These are phyloP conservation scores for Ramularia collo-cygni DNA, from an alignment of 2,329 filamentous ascomycete species.

Conservation along the genomic window DNA sequence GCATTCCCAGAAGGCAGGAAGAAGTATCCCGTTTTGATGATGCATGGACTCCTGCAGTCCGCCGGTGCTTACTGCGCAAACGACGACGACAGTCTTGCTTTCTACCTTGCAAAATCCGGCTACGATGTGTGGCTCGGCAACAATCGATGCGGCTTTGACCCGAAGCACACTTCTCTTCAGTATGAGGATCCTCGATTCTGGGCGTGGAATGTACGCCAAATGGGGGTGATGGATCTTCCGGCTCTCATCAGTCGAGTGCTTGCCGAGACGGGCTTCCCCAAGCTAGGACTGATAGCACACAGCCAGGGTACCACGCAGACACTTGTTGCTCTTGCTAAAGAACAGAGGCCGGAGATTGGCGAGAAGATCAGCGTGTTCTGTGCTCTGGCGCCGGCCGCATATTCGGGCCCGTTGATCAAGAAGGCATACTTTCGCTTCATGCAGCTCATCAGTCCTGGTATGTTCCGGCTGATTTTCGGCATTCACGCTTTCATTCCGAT, in stretches of 20 bases:
- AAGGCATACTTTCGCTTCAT: constrained; percentile 92
- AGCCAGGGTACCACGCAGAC: constrained; percentile 89
- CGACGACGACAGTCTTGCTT: constrained; percentile 82
- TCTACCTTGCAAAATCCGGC: constrained; percentile 84
- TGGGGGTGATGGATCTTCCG: constrained; percentile 83
- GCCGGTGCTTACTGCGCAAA: constrained; percentile 84
- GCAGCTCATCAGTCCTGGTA: constrained; percentile 64
- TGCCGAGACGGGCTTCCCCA: constrained; percentile 72
- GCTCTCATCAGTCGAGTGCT: constrained; percentile 75
- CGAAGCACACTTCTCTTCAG: constrained; percentile 64
- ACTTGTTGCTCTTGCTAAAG: constrained; percentile 79
- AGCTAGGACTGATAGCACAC: constrained; percentile 77
- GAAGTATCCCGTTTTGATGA: constrained; percentile 76
- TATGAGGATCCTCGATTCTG: constrained; percentile 84
- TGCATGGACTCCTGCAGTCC: constrained; percentile 84
- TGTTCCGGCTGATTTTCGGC: constrained; percentile 79
- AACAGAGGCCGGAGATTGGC: constrained; percentile 79
- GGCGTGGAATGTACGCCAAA: constrained; percentile 92
- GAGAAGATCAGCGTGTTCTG: constrained; percentile 83
- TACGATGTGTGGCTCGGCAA: constrained; percentile 96
- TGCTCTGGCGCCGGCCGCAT: constrained; percentile 81
- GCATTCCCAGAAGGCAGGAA: constrained; percentile 33
- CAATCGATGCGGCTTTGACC: constrained; percentile 79
- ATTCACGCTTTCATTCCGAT: constrained; percentile 89
- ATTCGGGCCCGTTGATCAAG: constrained; percentile 77